These are phyloP conservation scores for Annona squamosa DNA, from an alignment of 164 flowering plant species.

Conservation along the genomic window DNA sequence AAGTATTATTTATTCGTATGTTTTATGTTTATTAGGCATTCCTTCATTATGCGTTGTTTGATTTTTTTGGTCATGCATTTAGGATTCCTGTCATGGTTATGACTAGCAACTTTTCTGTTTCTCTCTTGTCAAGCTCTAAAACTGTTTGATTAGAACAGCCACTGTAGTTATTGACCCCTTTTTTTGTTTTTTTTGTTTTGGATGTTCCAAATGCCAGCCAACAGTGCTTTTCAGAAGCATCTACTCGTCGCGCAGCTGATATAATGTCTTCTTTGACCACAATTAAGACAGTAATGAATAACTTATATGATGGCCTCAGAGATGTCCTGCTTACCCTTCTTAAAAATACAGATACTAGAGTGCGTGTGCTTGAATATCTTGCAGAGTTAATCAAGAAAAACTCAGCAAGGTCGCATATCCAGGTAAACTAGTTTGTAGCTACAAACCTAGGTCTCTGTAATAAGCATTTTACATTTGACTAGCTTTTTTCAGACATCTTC, in stretches of 20 bases:
- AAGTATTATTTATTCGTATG: too few species aligned
- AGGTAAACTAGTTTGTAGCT: conserved; percentile 35
- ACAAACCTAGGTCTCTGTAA: neutral
- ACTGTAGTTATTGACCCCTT: neutral
- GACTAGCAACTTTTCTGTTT: neutral
- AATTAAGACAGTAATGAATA: conserved; percentile 79
- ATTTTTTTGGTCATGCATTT: neutral
- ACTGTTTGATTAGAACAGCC: neutral
- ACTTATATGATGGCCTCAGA: conserved; percentile 61
- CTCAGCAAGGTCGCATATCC: conserved; percentile 82
- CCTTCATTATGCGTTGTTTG: too few species aligned
- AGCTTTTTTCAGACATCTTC: neutral
- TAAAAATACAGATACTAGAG: conserved; percentile 69
- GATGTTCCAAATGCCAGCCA: conserved; percentile 34
- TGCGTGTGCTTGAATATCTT: conserved; percentile 73
- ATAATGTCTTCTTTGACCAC: conserved; percentile 78
- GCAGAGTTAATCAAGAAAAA: conserved; percentile 83
- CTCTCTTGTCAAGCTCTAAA: neutral
- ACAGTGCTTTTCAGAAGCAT: conserved; percentile 83
- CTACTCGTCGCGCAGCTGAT: conserved; percentile 82
- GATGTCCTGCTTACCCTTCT: conserved; percentile 72
- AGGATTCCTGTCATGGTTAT: neutral
- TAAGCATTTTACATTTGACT: neutral
- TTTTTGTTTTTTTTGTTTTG: conserved; percentile 1
- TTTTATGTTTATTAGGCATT: too few species aligned